phyloP scores from a whole-genome alignment of 2,329 filamentous ascomycete genomes.

The Setomelanomma holmii region DNA sequence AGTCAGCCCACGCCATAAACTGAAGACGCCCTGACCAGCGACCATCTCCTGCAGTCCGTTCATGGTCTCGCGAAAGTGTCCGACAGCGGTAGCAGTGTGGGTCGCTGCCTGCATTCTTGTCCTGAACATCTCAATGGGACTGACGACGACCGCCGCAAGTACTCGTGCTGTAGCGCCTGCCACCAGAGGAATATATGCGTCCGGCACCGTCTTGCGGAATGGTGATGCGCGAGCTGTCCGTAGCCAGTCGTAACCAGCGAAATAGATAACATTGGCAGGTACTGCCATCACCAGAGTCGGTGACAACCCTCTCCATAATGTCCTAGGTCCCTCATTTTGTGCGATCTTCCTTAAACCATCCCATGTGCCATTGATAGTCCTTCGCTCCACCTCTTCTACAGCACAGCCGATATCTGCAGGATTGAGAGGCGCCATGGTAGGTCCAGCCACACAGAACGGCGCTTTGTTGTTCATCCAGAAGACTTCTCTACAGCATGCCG shows the following conservation, averaged over 20 bases:
- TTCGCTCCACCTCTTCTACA: constrained; percentile 83
- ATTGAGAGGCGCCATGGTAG: constrained; percentile 54
- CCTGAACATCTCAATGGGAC: constrained; percentile 91
- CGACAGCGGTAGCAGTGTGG: constrained; percentile 54
- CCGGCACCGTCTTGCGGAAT: constrained; percentile 62
- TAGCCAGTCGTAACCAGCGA: constrained; percentile 96
- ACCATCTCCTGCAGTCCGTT: constrained; percentile 82
- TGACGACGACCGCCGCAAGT: constrained; percentile 81
- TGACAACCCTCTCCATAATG: constrained; percentile 92
- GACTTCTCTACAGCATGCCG: constrained; percentile 93
- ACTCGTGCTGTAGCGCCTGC: constrained; percentile 81
- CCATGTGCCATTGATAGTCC: constrained; percentile 86
- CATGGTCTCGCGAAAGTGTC: constrained; percentile 81
- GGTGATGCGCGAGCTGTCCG: constrained; percentile 77
- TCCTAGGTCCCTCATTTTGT: constrained; percentile 84
- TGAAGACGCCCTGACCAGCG: constrained; percentile 73
- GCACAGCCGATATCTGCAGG: constrained; percentile 69
- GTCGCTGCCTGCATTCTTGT: constrained; percentile 86
- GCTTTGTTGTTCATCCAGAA: constrained; percentile 92
- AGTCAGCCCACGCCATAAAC: constrained; percentile 88
- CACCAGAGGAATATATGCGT: constrained; percentile 78
- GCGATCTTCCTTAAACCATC: constrained; percentile 95
- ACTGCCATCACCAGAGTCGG: constrained; percentile 94
- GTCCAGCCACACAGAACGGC: constrained; percentile 78
- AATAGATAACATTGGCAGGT: constrained; percentile 97